phyloP scores from a whole-genome alignment of 805 yeast species.

The Clavispora carvajalis region DNA sequence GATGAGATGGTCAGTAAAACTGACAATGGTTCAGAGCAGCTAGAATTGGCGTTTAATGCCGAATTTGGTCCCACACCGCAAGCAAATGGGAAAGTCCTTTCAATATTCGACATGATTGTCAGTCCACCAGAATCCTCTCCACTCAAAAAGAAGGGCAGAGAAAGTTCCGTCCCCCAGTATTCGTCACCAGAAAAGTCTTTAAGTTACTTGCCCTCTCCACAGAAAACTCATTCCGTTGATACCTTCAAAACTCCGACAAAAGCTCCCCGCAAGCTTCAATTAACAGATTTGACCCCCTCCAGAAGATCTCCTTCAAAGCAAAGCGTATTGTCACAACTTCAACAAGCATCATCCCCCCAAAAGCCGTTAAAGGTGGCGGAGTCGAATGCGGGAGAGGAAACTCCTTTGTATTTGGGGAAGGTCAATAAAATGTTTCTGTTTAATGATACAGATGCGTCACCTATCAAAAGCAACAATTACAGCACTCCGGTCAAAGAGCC shows the following conservation, averaged over 20 bases:
- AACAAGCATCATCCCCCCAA: slow-evolving; percentile 8
- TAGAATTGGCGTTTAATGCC: slow-evolving; percentile 8
- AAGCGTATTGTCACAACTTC: slow-evolving; percentile 7
- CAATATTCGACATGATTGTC: slow-evolving; percentile 57
- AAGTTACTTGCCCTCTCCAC: not conserved
- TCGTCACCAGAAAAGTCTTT: not conserved
- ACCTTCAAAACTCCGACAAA: slow-evolving; percentile 35
- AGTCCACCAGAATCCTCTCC: slow-evolving; percentile 44
- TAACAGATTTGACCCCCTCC: slow-evolving; percentile 13
- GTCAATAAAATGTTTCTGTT: slow-evolving; percentile 12
- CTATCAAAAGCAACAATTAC: not conserved
- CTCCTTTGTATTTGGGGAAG: slow-evolving; percentile 14
- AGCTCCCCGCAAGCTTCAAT: slow-evolving; percentile 10
- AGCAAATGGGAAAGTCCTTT: slow-evolving; percentile 66
- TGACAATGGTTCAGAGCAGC: too few relatives aligned
- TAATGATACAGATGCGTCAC: not conserved
- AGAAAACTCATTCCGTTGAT: not conserved
- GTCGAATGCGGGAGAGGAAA: slow-evolving; percentile 1
- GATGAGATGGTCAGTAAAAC: slow-evolving; percentile 6
- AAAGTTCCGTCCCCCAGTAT: not conserved
- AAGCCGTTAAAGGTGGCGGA: not conserved
- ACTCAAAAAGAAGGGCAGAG: slow-evolving; percentile 12
- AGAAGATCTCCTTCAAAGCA: slow-evolving; percentile 3
- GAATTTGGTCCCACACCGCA: slow-evolving; percentile 88
- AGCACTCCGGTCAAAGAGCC: slow-evolving; percentile 3